Percentiles rank a stretch among this genome's conserved stretches.
These are phyloP conservation scores for Penicillium sp. DNA, from an alignment of 2,329 filamentous ascomycete genomes.

Conservation along the genomic window DNA sequence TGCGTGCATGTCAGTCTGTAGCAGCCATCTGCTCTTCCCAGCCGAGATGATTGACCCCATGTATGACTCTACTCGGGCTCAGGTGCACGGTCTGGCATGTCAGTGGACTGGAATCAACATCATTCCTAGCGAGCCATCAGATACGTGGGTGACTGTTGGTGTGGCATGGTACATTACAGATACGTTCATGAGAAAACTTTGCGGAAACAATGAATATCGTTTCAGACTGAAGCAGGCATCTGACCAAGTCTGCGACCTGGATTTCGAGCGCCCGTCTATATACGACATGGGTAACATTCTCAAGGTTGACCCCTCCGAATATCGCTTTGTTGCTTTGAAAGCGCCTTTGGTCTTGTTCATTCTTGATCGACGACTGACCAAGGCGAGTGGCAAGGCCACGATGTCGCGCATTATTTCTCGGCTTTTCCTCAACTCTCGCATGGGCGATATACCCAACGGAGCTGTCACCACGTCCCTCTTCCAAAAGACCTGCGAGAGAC, in stretches of 20 bases:
- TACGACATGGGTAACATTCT: slow-evolving; percentile 75
- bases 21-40: slow-evolving; percentile 78
- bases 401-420: slow-evolving; percentile 82
- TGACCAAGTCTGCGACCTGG: slow-evolving; percentile 76
- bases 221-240: slow-evolving; percentile 84
- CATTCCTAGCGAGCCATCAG: slow-evolving; percentile 73
- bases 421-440: slow-evolving; percentile 81
- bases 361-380: slow-evolving; percentile 84
- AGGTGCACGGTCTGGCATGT: slow-evolving; percentile 80
- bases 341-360: slow-evolving; percentile 90
- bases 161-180: slow-evolving; percentile 95
- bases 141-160: slow-evolving; percentile 86
- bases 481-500: slow-evolving; percentile 79
- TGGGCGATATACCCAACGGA: slow-evolving; percentile 68
- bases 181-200: slow-evolving; percentile 83
- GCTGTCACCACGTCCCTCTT: slow-evolving; percentile 75
- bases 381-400: slow-evolving; percentile 79
- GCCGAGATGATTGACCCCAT: slow-evolving; percentile 82
- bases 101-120: slow-evolving; percentile 96
- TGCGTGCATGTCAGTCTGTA: slow-evolving; percentile 83
- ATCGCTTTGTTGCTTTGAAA: slow-evolving; percentile 88
- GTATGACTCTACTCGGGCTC: slow-evolving; percentile 72
- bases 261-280: slow-evolving; percentile 78
- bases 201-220: slow-evolving; percentile 91
- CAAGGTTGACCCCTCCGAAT: slow-evolving; percentile 77